Conservation (phyloP, 495 filamentous ascomycete species). For the Eremomyces bilateralis region DNA sequence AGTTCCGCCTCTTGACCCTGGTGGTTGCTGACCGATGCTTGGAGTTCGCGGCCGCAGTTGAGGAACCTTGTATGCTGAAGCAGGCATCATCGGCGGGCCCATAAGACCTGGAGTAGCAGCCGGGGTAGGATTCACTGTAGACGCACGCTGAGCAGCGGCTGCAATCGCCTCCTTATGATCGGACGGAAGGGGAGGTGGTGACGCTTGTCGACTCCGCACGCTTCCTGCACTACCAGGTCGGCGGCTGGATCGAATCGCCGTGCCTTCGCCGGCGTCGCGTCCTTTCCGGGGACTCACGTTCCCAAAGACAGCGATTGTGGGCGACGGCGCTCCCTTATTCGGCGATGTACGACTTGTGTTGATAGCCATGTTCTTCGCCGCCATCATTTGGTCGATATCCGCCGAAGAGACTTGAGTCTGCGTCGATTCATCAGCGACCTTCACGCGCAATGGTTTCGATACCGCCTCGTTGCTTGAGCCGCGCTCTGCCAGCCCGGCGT, state of each 20-base stretch:
- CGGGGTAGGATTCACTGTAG: constrained; percentile 5
- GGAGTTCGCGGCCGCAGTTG: constrained; percentile 46
- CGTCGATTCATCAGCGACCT: constrained; percentile 15
- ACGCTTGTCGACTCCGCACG: constrained; percentile 24
- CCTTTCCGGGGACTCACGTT: constrained; percentile 3
- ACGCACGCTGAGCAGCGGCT: constrained; percentile 39
- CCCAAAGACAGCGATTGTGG: not conserved
- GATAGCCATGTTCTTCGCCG: constrained; percentile 1
- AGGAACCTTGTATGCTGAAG: constrained; percentile 44
- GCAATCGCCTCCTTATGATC: constrained; percentile 73
- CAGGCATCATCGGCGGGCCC: constrained; percentile 70
- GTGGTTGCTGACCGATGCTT: constrained; percentile 16
- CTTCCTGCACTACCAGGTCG: constrained; percentile 56
- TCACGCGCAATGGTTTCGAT: constrained; percentile 1
- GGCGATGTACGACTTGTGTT: constrained; percentile 6
- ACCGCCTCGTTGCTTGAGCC: not conserved
- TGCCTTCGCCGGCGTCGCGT: constrained; percentile 8
- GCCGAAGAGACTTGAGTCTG: constrained; percentile 19
- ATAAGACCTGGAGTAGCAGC: constrained; percentile 27
- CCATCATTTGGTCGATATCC: constrained; percentile 18
- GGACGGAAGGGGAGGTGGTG: constrained; percentile 52
- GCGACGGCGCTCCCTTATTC: not conserved
- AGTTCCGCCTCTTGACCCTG: constrained; percentile 26
- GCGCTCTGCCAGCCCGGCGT: not conserved
- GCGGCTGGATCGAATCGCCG: constrained; percentile 16